A percentile compares a stretch with the other conserved stretches of the same genome.
phyloP scores from a whole-genome alignment of 192 early-diverging fungal species.

The Oehlia diaphana region DNA sequence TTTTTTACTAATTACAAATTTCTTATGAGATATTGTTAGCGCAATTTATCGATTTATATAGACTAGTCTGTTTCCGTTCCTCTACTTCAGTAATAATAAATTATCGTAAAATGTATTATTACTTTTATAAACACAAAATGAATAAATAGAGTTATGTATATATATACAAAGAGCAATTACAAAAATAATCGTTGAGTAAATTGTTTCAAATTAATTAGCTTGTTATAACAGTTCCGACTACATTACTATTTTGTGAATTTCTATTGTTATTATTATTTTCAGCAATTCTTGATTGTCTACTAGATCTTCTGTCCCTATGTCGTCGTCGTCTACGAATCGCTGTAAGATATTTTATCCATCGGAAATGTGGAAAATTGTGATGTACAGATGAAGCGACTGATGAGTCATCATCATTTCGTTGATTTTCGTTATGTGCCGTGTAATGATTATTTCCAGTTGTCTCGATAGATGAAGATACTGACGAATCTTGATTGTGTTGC shows the following conservation, averaged over 20 bases:
- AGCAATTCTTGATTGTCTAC: not conserved
- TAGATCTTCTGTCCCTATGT: not conserved
- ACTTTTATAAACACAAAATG: no score
- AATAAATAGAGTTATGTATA: no score
- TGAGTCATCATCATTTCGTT: not conserved
- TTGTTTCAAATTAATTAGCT: no score
- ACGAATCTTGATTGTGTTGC: not conserved
- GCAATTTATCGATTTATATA: not conserved
- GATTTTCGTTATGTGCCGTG: not conserved
- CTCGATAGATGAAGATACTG: not conserved
- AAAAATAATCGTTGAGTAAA: no score
- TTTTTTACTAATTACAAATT: not conserved
- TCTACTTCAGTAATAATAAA: no score
- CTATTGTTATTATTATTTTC: not conserved
- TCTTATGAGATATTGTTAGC: not conserved
- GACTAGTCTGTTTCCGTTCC: no score
- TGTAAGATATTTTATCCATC: constrained; percentile 28
- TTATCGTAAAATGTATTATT: no score
- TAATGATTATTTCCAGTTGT: not conserved
- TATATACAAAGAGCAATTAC: no score
- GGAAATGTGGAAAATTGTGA: constrained; percentile 19
- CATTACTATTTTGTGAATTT: not conserved
- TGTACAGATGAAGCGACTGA: not conserved
- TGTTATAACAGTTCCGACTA: not conserved
- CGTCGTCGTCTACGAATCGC: constrained; percentile 9